Base-by-base conservation (phyloP, 306 rosid species). In the Lupinus albus region DNA sequence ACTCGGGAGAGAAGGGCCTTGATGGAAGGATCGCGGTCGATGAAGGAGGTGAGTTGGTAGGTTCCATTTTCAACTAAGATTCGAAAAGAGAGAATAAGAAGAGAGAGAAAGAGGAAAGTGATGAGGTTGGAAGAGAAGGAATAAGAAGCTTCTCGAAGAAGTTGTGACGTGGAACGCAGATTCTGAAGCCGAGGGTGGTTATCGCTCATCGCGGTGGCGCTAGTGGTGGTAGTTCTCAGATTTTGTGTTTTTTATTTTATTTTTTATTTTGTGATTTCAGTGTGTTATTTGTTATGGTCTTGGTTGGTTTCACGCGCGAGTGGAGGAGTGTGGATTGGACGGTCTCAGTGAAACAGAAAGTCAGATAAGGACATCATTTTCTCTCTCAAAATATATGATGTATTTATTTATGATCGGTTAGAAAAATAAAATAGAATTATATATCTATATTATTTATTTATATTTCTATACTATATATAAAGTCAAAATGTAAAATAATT, bases 11-110 rank as follows among this genome's bases (percentile, higher is more conserved):
- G 88, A 30, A 93, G 84, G 8, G 94, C 68, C 17, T 69, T 75
- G 55, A 93, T 86, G 12, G 94, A 84, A 12, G 97, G 97, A 67
- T 93, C 97, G 12, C 86, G 89, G 70, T 90, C 99, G 64, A 90
- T 80, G 81, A 90, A 83, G 56, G 97, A 64, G 72, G 93, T 90
- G 73, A 90, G 81, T 74, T 81, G 73, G 57, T 68, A 39, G 78
- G 94, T 77, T 4, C 94, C 96, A 50, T 79, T 82, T 54, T 93
- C 97, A 12, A 93, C 85, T 76, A 85, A 54, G 15, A 80, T 50
- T 15, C 97, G 96, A 65, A 93, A 93, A 11, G 94, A 90, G 71
- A 85, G 79, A 71, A 88, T 78, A 55, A 90, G 83, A 36, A 93
- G 80, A 16, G 99, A 86, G 58, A 90, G 96, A 80, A 93, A 79